Evolutionary conservation across 2,329 filamentous ascomycete genomes (phyloP), one percentile per base, ranked within the genome.

Genomic region (Claviceps paspali): DNA sequence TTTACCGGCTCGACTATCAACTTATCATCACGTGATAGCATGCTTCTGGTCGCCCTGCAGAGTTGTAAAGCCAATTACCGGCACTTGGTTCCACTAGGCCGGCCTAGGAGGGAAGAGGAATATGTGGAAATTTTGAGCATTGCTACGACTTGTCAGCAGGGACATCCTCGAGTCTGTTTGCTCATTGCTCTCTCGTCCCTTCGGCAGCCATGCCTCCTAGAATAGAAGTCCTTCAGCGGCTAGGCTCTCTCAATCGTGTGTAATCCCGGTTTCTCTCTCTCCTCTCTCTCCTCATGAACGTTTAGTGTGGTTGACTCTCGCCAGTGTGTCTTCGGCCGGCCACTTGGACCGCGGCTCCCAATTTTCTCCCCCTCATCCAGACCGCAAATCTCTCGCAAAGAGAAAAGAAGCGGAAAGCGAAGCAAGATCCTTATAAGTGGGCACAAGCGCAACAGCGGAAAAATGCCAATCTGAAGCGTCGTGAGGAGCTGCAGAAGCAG

Each of bases 361-460:
- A 62, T 49, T 64, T 66, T 50, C 61, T 79, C 49, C 67, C 75
- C 49, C 54, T 78, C 54, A 61, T 72, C 47, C 75, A 83, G 47
- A 73, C 73, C 43, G 79, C 81, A 35, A 74, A 73, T 47, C 55
- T 78, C 17, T 73, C 75, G 28, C 61, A 62, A 36, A 67, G 74
- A 46, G 72, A 82, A 46, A 73, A 73, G 60, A 76, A 76, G 54
- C 70, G 73, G 42, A 68, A 72, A 44, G 72, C 71, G 41, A 76
- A 80, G 54, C 73, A 75, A 52, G 85, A 96, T 49, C 86, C 86
- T 1, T 95, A 92, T 54, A 69, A 79, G 41, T 73, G 81, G 59
- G 80, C 80, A 3, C 84, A 92, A 59, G 78, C 83, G 23, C 74
- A 81, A 50, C 83, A 86, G 54, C 79, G 84, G 43, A 93, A 88